Evolutionary conservation across 1,139 yeast genomes (phyloP).

Genomic region (Sugiyamaella pinicola): DNA sequence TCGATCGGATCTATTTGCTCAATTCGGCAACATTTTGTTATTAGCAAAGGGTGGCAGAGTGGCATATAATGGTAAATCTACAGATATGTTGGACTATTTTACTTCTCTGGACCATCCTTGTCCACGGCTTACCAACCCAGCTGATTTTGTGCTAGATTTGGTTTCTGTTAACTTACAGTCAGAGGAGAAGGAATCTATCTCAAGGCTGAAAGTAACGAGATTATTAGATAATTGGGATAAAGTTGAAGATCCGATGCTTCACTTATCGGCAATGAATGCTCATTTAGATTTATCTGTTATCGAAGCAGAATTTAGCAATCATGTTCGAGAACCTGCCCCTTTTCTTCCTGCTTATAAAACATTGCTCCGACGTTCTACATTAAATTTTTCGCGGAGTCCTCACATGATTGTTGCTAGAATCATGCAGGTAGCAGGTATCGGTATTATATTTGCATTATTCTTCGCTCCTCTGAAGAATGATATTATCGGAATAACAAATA

Average conservation of each 20-base stretch:
- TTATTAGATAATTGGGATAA: conserved; percentile 39
- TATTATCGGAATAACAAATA: conserved; percentile 61
- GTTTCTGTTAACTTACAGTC: conserved; percentile 54
- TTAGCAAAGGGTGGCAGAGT: conserved; percentile 74
- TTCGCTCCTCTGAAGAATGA: conserved; percentile 68
- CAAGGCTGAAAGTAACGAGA: conserved; percentile 40
- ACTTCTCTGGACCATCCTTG: conserved; percentile 52
- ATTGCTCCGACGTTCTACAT: conserved; percentile 49
- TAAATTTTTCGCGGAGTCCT: conserved; percentile 60
- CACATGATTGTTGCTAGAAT: conserved; percentile 67
- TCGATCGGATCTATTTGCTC: conserved; percentile 60
- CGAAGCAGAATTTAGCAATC: conserved; percentile 25
- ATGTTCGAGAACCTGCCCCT: conserved; percentile 39
- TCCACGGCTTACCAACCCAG: conserved; percentile 65
- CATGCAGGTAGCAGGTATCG: conserved; percentile 68
- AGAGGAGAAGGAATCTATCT: conserved; percentile 43
- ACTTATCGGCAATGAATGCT: conserved; percentile 4
- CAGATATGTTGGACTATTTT: conserved; percentile 50
- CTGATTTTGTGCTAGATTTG: conserved; percentile 72
- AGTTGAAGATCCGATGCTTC: conserved; percentile 1
- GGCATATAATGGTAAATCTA: conserved; percentile 56
- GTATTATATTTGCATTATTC: conserved; percentile 65
- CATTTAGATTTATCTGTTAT: conserved; percentile 10
- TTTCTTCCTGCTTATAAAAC: conserved; percentile 47
- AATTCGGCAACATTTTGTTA: conserved; percentile 67